These are phyloP conservation scores for Neonectria coccinea DNA, from an alignment of 2,329 filamentous ascomycete species.

Conservation along the genomic window DNA sequence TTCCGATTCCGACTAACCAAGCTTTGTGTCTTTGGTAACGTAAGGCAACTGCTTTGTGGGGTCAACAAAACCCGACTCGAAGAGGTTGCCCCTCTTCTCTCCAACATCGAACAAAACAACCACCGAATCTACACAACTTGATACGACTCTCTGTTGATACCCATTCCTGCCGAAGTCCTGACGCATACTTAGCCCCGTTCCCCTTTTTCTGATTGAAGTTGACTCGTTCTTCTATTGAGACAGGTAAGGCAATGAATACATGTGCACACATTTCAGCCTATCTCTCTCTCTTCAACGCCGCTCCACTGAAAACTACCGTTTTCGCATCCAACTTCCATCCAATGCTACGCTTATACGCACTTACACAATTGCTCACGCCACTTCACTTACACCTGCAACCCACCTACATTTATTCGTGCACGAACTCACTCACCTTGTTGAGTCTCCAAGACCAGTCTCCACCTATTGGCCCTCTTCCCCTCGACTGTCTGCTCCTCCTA, in stretches of 20 bases:
- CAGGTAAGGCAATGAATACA: background rate
- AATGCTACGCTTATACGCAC: background rate
- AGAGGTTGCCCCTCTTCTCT: slow-evolving; percentile 19
- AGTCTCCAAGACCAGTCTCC: background rate
- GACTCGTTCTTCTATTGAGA: background rate
- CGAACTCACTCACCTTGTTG: background rate
- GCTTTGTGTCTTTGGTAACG: background rate
- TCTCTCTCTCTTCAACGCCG: background rate
- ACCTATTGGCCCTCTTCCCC: slow-evolving; percentile 3
- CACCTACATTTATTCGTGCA: background rate
- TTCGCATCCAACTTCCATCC: background rate
- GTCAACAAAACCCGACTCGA: slow-evolving; percentile 23
- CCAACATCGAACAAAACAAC: slow-evolving; percentile 9
- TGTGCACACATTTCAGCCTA: no score
- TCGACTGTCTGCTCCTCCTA: slow-evolving; percentile 18
- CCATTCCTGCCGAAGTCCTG: background rate
- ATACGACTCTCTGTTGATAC: background rate
- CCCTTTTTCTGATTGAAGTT: background rate
- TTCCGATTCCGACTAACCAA: background rate
- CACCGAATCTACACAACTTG: no score
- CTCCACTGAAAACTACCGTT: background rate
- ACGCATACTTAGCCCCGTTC: background rate
- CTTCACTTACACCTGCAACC: background rate
- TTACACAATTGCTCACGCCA: slow-evolving; percentile 1
- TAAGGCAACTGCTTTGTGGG: slow-evolving; percentile 8